Conservation (phyloP, 441 rosid genomes). For the Aquilaria agallochum region DNA sequence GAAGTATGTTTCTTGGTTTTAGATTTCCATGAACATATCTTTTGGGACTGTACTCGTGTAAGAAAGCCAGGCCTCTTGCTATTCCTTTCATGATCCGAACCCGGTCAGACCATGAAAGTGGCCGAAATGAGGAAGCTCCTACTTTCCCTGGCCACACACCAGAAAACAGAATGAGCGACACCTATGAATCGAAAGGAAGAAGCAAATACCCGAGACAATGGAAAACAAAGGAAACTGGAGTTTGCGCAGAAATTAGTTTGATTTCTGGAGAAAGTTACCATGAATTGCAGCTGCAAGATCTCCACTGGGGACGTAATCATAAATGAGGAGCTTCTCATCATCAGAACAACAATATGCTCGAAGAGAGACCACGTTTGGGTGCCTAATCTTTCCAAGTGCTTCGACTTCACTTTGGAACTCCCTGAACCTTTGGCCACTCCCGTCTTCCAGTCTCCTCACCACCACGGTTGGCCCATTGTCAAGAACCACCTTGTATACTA, state of each 20-base stretch:
- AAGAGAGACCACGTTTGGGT: conserved; percentile 50
- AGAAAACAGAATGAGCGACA: conserved; percentile 10
- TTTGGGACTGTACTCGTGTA: conserved; percentile 52
- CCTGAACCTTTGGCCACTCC: conserved; percentile 43
- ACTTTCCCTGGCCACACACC: conserved; percentile 33
- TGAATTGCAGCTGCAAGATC: conserved; percentile 58
- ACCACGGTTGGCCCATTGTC: conserved; percentile 39
- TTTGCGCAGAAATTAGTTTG: not conserved
- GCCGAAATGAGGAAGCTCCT: conserved; percentile 32
- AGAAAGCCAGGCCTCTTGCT: conserved; percentile 45
- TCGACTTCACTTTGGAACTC: conserved; percentile 62
- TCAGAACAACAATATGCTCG: conserved; percentile 68
- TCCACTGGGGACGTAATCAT: conserved; percentile 50
- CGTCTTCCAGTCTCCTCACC: conserved; percentile 54
- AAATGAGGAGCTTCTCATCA: conserved; percentile 60
- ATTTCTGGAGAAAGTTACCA: conserved; percentile 25
- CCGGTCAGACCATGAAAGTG: conserved; percentile 46
- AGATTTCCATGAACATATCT: conserved; percentile 59
- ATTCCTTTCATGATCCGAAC: conserved; percentile 48
- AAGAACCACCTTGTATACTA: conserved; percentile 61
- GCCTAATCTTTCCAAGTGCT: conserved; percentile 56
- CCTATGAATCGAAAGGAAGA: not conserved
- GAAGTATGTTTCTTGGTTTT: conserved; percentile 54
- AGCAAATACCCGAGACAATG: conserved; percentile 1
- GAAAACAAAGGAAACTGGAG: not conserved